Base-by-base conservation (phyloP, 352 stramenopile genomes). In the Globisporangium recalcitrans region DNA sequence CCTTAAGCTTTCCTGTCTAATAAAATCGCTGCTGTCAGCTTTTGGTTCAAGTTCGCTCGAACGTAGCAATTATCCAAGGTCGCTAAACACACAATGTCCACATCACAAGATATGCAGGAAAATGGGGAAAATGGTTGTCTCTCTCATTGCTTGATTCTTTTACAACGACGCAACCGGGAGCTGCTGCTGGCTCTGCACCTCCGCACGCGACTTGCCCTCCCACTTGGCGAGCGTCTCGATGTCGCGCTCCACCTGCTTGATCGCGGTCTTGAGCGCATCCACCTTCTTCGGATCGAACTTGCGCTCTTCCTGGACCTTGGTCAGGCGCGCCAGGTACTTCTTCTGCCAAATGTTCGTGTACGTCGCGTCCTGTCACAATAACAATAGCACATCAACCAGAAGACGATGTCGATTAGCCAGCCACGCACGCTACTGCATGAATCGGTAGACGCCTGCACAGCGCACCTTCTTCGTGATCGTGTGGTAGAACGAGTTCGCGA, bases 321-420 rank as follows among this genome's bases (percentile, higher is more conserved):
- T 49, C 10, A 90, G 66, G 1, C 79, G 79, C 54, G 69, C 62
- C 27, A 54, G 62, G 62, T 79, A 91, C n/a, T 82, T 73, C 63
- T 89, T 88, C 22, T 85, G 81, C 80, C 80, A 93, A 46, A 93
- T 90, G 63, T 93, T 93, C 53, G 78, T 87, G 65, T 91, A 93
- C 38, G 81, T 91, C 26, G 84, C 73, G 52, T 93, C 84, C 74
- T 82, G 34, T 38, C 22, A 26, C 40, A 26, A 57, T 38, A 57
- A 38, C 9, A 16, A 44, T 29, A 14, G 1, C 24, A 16, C 26
- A 31, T 5, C 32, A 22, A 46, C n/a, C n/a, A n/a, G n/a, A n/a
- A n/a, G n/a, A n/a, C n/a, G n/a, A n/a, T n/a, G n/a, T n/a, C n/a
- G n/a, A n/a, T n/a, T n/a, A n/a, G n/a, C n/a, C n/a, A n/a, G n/a